Evolutionary conservation across 108 stramenopile genomes (phyloP), one percentile per base, ranked within the genome.

Genomic region (Epipyxis sp.): DNA sequence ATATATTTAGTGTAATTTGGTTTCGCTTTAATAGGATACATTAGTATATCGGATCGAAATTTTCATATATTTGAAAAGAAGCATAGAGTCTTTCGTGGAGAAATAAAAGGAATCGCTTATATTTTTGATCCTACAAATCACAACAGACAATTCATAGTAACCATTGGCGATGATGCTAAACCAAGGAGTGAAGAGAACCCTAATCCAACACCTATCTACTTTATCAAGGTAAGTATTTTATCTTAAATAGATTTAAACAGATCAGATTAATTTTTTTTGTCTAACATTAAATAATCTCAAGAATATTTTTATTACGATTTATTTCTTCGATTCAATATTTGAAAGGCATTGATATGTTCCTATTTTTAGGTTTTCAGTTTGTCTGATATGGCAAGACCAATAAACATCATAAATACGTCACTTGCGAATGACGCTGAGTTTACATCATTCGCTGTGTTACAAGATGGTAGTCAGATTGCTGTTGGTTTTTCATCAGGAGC

Each of bases 21-120:
- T n/a, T n/a, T n/a, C n/a, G n/a, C n/a, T n/a, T 37, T 27, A 3
- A 34, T 13, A 6, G 71, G 71, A 34, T 43, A 74, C 25, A 74
- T 74, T 39, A 54, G 16, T 20, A 30, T 74, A 10, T 13, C 71
- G 13, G 71, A 74, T 74, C 44, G 71, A 10, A 32, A 74, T 27
- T 74, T 74, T 10, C 37, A 39, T 34, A 42, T 74, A 32, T 13
- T 32, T 32, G 50, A 46, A 37, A 16, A 42, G 34, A 6, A 20
- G 3, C 6, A 39, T 74, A 74, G 43, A 42, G 35, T 25, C 46
- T 74, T 74, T 37, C 40, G 34, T 35, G 71, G 71, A 6, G 20
- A 46, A 54, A 42, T 74, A 10, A 37, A 6, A 43, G 71, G 71
- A 10, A 10, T 74, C 6, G 71, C 71, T 74, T 74, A 74, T 57